phyloP scores from a whole-genome alignment of 2,329 filamentous ascomycete genomes.

The Calonectria montana region DNA sequence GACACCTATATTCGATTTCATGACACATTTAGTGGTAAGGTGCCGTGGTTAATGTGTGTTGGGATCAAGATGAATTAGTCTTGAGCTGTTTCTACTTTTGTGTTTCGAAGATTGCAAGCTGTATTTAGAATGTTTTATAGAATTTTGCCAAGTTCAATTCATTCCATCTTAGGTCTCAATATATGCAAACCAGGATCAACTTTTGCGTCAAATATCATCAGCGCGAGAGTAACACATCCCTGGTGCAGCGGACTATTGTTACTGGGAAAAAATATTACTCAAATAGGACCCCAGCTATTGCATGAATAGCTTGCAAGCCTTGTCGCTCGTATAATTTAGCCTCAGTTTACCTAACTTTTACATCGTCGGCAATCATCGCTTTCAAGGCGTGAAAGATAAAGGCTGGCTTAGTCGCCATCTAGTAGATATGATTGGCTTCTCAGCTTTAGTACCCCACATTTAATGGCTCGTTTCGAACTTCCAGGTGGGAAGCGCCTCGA shows the following conservation, averaged over 20 bases:
- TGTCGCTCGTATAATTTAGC: too few relatives aligned
- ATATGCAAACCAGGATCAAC: too few relatives aligned
- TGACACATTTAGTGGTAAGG: not conserved
- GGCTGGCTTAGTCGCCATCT: not conserved
- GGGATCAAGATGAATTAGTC: not conserved
- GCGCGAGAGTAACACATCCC: too few relatives aligned
- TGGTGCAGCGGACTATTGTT: too few relatives aligned
- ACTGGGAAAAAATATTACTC: too few relatives aligned
- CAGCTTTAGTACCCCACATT: not conserved
- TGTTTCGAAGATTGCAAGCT: too few relatives aligned
- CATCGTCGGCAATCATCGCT: not conserved
- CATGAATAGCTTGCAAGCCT: too few relatives aligned
- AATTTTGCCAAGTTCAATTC: too few relatives aligned
- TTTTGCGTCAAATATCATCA: too few relatives aligned
- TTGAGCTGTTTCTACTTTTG: not conserved
- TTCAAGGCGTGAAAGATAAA: not conserved
- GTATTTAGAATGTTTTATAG: too few relatives aligned
- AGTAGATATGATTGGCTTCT: not conserved
- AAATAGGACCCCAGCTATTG: too few relatives aligned
- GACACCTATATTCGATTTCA: not conserved
- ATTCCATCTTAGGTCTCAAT: too few relatives aligned
- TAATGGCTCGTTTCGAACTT: not conserved
- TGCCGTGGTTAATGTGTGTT: not conserved
- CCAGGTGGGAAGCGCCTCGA: slow-evolving; percentile 1
- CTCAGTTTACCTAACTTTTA: not conserved